Base-by-base conservation (phyloP, 1,284 basidiomycete genomes). In the Naganishia sp. region DNA sequence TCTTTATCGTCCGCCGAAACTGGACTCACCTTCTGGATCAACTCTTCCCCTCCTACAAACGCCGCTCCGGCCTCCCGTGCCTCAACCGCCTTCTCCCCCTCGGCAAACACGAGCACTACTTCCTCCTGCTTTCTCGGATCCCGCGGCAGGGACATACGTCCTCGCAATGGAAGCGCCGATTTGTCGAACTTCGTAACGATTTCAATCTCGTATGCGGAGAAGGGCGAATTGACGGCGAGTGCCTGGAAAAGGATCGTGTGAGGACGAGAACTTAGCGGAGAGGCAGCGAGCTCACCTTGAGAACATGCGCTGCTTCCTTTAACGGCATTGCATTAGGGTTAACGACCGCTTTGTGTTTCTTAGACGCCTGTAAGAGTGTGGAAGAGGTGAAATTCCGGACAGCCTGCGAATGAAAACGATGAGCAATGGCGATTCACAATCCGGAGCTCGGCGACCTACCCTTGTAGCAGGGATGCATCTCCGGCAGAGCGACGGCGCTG, bases 21-120 rank as follows among this genome's bases (percentile, higher is more conserved):
- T 1, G 42, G 6, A 83, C 88, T 45, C 75, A 92, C 90, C 66
- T 86, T 86, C 44, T 90, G 88, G 64, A 92, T 85, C 15, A 96
- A 82, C 74, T 96, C 93, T 50, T 85, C 83, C 16, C 90, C 91
- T 60, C 94, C 94, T 42, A 95, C 90, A 71, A 90, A 86, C 69
- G 91, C 86, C 2, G 91, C 93, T 7, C 92, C 92, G 9, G 90
- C 90, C 59, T 83, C 85, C 76, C 84, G 87, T 0, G 91, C 91
- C 53, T 91, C 89, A 18, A 89, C 86, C 15, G 88, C 87, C 0
- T 74, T 72, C 49, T 70, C 70, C 2, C 73, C 71, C 72, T 93
- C 90, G 6, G 92, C 91, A 73, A 96, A 94, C 28, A 94, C 92
- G 36, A 94, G 83, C 57, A 96, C 87, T 63, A 84, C 86, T 71